A percentile compares a stretch with the other conserved stretches of the same genome.
Evolutionary conservation across 1,284 basidiomycete genomes (phyloP).

Genomic region (Tilletia caries): DNA sequence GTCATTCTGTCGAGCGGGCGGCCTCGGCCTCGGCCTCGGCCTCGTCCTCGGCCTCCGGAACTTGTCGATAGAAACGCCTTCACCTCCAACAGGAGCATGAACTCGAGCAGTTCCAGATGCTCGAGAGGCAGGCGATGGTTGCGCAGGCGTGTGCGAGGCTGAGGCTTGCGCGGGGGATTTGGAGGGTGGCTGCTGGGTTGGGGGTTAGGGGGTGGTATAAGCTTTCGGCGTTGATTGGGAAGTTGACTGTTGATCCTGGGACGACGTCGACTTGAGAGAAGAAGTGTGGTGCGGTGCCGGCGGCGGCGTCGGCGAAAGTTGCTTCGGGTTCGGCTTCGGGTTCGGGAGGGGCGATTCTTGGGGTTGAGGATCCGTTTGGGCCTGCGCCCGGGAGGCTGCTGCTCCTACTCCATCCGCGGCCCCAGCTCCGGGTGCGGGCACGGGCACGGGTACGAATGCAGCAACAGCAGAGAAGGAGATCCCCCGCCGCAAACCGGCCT

Average conservation of each 20-base stretch:
- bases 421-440: too few species aligned
- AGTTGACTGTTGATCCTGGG: neutral
- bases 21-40: too few species aligned
- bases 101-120: constrained; percentile 24
- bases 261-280: neutral
- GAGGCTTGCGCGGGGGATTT: constrained; percentile 22
- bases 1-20: constrained; percentile 35
- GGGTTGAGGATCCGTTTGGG: constrained; percentile 5
- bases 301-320: neutral
- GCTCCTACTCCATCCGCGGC: neutral
- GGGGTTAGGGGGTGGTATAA: constrained; percentile 26
- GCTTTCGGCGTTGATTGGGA: constrained; percentile 21
- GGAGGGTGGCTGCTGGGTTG: constrained; percentile 24
- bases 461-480: constrained; percentile 1
- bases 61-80: constrained; percentile 36
- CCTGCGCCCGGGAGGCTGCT: constrained; percentile 1
- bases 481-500: neutral
- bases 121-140: constrained; percentile 29
- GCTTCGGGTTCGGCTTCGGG: too few species aligned
- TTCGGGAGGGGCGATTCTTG: constrained; percentile 11
- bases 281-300: neutral
- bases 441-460: neutral
- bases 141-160: constrained; percentile 22
- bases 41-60: constrained; percentile 26
- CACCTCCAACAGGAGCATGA: constrained; percentile 35